Base-by-base conservation (phyloP, 257 asterid species). In the Nicotiana tabacum region DNA sequence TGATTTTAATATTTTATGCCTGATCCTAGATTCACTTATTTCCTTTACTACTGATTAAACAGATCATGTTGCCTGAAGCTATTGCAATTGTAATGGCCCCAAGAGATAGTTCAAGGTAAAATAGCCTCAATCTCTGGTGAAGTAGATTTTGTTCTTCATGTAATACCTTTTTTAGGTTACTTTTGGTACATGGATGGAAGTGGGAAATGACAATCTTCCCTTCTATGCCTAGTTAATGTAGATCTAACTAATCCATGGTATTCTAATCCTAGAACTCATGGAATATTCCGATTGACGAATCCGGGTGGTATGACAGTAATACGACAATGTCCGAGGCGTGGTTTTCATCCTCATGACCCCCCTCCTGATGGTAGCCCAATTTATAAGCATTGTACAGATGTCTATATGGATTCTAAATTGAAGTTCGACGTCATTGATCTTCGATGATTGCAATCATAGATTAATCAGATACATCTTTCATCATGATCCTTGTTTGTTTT, bases 1-100 rank as follows among this genome's bases (percentile, higher is more conserved):
- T 65, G 77, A 74, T 80, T 78, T 33, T 33, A 33, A 33, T 33
- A 33, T 33, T 33, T 70, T 35, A 74, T 68, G 69, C 81, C 29
- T 51, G 48, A 68, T 81, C 62, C 69, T 39, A 43, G 67, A 58
- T 77, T 65, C 77, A 81, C 77, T 81, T 58, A 80, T 84, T 57
- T 61, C 65, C 27, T 74, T 74, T 74, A 74, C 79, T 48, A 27
- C 27, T 74, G 62, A 21, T 66, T 88, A 8, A 51, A 55, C 97
- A 94, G 99, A 90, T 96, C 68, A 96, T 96, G 99, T 86, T 96
- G 88, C 98, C 99, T 17, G 99, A 96, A 92, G 83, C 97, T 15
- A 91, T 94, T 85, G 99, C 99, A 66, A 96, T 96, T 82, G 99
- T 96, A 88, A 92, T 96, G 99, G 99, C 99, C 77, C 99, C 98